Percentiles rank a stretch among this genome's conserved stretches.
phyloP scores from a whole-genome alignment of 148 eudicot genomes.

The Vaccinium darrowii region DNA sequence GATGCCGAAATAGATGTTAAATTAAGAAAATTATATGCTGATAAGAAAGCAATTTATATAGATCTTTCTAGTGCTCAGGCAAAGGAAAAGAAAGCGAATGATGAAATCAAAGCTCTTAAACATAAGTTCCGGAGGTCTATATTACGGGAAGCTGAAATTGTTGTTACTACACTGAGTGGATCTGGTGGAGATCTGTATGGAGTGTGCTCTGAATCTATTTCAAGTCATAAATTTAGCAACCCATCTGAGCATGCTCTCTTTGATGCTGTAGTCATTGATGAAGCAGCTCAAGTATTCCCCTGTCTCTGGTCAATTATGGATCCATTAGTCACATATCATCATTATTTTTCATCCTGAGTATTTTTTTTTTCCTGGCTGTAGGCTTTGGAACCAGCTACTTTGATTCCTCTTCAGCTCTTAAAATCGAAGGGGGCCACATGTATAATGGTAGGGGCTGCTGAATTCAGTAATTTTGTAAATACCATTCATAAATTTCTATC shows the following conservation, averaged over 20 bases:
- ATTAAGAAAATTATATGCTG: constrained; percentile 64
- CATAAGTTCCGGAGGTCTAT: constrained; percentile 69
- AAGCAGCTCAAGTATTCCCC: constrained; percentile 88
- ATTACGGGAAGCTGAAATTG: constrained; percentile 93
- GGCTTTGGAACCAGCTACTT: constrained; percentile 97
- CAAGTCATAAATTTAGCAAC: constrained; percentile 50
- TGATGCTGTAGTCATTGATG: constrained; percentile 98
- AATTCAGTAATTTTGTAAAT: not conserved
- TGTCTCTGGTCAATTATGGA: not conserved
- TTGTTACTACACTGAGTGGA: constrained; percentile 94
- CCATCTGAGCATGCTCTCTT: constrained; percentile 67
- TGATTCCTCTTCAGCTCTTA: constrained; percentile 93
- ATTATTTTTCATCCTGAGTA: not conserved
- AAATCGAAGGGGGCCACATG: constrained; percentile 82
- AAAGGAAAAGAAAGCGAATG: constrained; percentile 73
- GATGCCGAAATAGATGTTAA: constrained; percentile 68
- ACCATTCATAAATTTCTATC: constrained; percentile 1
- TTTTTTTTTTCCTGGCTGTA: constrained; percentile 24
- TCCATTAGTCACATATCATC: not conserved
- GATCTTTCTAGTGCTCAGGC: constrained; percentile 79
- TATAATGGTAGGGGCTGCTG: constrained; percentile 68
- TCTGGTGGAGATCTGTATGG: constrained; percentile 95
- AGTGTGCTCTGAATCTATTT: constrained; percentile 73
- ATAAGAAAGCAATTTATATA: constrained; percentile 66
- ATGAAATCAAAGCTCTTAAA: constrained; percentile 73